A percentile compares a stretch with the other conserved stretches of the same genome.
phyloP scores from a whole-genome alignment of 225 moss, liverwort and hornwort genomes.

The Straminergon stramineum region DNA sequence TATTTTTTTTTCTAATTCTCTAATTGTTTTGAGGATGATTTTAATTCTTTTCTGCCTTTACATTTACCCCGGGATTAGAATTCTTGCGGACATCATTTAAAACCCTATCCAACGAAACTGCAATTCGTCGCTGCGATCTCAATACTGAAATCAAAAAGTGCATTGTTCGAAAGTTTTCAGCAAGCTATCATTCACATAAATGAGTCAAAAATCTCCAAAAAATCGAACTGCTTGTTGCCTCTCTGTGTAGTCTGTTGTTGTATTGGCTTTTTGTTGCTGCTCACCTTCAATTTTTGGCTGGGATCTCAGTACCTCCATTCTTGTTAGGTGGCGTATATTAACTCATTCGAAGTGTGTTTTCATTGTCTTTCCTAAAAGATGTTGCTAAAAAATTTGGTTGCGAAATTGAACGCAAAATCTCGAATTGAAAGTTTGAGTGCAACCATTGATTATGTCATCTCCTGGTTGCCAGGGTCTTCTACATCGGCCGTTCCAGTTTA shows the following conservation, averaged over 20 bases:
- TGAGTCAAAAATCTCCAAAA: neutral
- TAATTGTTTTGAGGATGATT: neutral
- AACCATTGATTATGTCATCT: neutral
- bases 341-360: neutral
- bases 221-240: neutral
- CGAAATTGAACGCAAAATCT: neutral
- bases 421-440: neutral
- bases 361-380: neutral
- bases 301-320: neutral
- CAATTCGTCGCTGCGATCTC: neutral
- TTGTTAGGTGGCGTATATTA: neutral
- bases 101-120: neutral
- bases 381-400: neutral
- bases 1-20: neutral
- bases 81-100: neutral
- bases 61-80: too few relatives aligned
- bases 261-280: neutral
- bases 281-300: neutral
- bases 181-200: neutral
- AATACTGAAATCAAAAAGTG: neutral
- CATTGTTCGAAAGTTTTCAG: too few relatives aligned
- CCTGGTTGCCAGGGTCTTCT: neutral
- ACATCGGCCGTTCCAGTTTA: neutral
- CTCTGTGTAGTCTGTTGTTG: neutral
- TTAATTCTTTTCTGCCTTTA: neutral